These are phyloP conservation scores for Fagopyrum esculentum DNA, from an alignment of 148 eudicot species.

Conservation along the genomic window DNA sequence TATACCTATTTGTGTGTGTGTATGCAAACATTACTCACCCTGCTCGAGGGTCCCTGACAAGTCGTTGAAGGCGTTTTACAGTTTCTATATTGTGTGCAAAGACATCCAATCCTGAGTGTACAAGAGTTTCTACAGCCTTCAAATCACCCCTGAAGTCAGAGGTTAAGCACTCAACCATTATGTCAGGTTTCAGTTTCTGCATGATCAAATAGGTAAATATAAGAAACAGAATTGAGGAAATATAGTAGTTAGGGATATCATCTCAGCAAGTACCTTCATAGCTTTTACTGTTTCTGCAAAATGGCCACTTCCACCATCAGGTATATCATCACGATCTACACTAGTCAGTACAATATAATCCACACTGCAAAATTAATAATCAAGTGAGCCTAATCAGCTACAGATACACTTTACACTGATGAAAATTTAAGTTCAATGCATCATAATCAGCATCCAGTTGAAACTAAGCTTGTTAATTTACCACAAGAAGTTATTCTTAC, in stretches of 20 bases:
- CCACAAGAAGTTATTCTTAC: too few relatives aligned
- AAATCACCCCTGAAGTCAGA: slow-evolving; percentile 95
- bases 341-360: slow-evolving; percentile 94
- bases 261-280: slow-evolving; percentile 48
- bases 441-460: neutral
- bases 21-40: slow-evolving; percentile 35
- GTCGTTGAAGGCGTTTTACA: slow-evolving; percentile 82
- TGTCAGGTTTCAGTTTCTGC: slow-evolving; percentile 79
- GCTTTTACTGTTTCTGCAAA: slow-evolving; percentile 89
- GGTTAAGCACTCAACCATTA: slow-evolving; percentile 87
- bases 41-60: slow-evolving; percentile 95
- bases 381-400: neutral
- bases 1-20: neutral
- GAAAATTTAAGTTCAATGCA: neutral
- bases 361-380: slow-evolving; percentile 43
- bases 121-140: slow-evolving; percentile 67
- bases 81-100: slow-evolving; percentile 95
- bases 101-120: slow-evolving; percentile 94
- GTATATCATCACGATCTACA: slow-evolving; percentile 95
- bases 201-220: slow-evolving; percentile 18
- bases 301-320: slow-evolving; percentile 96
- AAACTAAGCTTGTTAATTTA: neutral
- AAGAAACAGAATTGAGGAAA: slow-evolving; percentile 13
- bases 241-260: neutral
- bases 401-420: neutral